Percentiles rank a stretch among this genome's conserved stretches.
These are phyloP conservation scores for Apium graveolens DNA, from an alignment of 129 eudicot genomes.

Conservation along the genomic window DNA sequence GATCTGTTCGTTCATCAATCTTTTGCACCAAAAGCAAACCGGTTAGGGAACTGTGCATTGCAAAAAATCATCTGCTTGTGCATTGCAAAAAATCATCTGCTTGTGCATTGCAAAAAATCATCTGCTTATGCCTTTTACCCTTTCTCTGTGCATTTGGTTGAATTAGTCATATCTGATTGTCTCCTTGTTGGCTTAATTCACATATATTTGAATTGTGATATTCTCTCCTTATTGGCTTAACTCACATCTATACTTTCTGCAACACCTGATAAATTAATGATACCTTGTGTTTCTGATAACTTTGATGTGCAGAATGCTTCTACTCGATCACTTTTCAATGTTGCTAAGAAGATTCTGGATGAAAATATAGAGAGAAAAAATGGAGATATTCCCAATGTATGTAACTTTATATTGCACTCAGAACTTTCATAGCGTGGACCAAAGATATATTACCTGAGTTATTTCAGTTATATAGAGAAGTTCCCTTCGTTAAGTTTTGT, in stretches of 20 bases:
- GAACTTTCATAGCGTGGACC: not conserved
- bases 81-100: too few relatives aligned
- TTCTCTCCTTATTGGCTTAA: constrained; percentile 8
- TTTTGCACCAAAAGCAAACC: too few relatives aligned
- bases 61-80: too few relatives aligned
- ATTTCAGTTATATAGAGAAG: not conserved
- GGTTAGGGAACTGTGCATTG: too few relatives aligned
- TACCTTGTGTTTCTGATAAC: constrained; percentile 12
- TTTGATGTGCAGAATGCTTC: constrained; percentile 62
- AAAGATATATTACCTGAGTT: too few relatives aligned
- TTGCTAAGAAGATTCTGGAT: constrained; percentile 65
- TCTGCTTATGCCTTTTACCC: not conserved
- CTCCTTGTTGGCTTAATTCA: not conserved
- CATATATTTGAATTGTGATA: not conserved
- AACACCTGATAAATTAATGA: not conserved
- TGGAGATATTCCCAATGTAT: constrained; percentile 80
- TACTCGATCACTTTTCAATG: constrained; percentile 56
- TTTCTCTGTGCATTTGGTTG: not conserved
- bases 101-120: not conserved
- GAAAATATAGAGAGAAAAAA: constrained; percentile 74
- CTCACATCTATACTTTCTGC: not conserved
- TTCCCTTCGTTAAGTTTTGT: not conserved
- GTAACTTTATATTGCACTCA: constrained; percentile 6
- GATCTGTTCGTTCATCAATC: too few relatives aligned
- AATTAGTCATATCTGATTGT: not conserved